Evolutionary conservation across 2,329 filamentous ascomycete species (phyloP), one percentile per base, ranked within the genome.

Genomic region (Juglanconis sp.): DNA sequence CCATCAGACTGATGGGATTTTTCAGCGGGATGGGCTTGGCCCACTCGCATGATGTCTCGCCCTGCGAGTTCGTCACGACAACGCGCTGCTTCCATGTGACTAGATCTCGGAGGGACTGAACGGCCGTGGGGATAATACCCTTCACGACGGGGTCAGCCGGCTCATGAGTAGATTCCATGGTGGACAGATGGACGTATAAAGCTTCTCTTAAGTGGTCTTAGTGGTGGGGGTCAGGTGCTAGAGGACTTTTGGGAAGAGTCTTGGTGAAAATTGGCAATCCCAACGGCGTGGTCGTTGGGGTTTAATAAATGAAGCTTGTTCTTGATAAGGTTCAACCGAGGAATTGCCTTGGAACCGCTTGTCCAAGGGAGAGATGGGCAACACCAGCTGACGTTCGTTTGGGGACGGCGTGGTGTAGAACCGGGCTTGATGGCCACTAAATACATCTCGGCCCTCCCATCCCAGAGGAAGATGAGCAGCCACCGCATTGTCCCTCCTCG

Each of bases 81-180:
- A 90, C 86, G 61, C 89, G 83, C 75, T 91, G 87, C 72, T 89
- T 87, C 88, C 88, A 92, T 67, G 79, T 81, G 65, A 71, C 71
- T 5, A 71, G 64, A 60, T 72, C 70, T 36, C 59, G 59, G 58
- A 65, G 66, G 38, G 65, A 66, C 59, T 72, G 70, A 17, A 57
- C 61, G 3, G 69, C 69, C 15, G 68, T 68, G 6, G 68, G 61
- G n/a, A 67, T 30, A 53, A 85, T 80, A 47, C 89, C 89, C 72
- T 84, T 85, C 38, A 87, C 86, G 61, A 91, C 72, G 24, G 87
- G 86, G 64, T 90, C 88, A 57, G 88, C 88, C 10, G 82, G 79
- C 65, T 84, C 77, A 66, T 76, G 58, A 66, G 61, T 68, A 7
- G 64, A 60, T 53, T 69, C 68, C 68, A 69, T 69, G 50, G 36